These are phyloP conservation scores for Nicotiana obtusifolia DNA, from an alignment of 257 asterid genomes.

Conservation along the genomic window DNA sequence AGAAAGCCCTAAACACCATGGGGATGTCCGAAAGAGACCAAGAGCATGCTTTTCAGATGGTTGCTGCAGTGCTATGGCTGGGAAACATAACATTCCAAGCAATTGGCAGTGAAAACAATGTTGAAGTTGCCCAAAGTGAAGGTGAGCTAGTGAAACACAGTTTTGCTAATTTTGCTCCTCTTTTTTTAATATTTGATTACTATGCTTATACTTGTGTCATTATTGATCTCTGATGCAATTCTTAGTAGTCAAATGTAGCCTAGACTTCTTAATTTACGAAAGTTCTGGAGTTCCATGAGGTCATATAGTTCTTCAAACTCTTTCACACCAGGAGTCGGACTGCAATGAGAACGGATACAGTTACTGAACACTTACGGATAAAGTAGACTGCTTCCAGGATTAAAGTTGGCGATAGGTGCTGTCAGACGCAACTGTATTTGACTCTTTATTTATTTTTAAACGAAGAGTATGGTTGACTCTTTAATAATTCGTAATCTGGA, in stretches of 20 bases:
- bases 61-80: conserved; percentile 91
- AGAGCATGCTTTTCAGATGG: conserved; percentile 70
- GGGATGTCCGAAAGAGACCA: conserved; percentile 67
- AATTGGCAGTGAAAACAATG: conserved; percentile 53
- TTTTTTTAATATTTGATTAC: neutral
- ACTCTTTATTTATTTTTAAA: too few relatives aligned
- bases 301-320: too few relatives aligned
- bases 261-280: neutral
- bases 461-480: too few relatives aligned
- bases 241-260: neutral
- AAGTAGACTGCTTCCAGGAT: too few relatives aligned
- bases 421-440: too few relatives aligned
- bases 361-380: too few relatives aligned
- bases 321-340: too few relatives aligned
- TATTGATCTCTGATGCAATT: neutral
- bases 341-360: too few relatives aligned
- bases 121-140: conserved; percentile 73
- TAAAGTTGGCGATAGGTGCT: too few relatives aligned
- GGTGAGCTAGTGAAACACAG: conserved; percentile 35
- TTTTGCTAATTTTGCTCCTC: neutral
- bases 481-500: neutral
- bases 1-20: conserved; percentile 66
- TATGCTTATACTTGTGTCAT: neutral
- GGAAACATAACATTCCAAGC: conserved; percentile 82
- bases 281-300: neutral